Evolutionary conservation across 371 early-diverging fungal genomes (phyloP), one percentile per base, ranked within the genome.

Genomic region (Circinella minor): DNA sequence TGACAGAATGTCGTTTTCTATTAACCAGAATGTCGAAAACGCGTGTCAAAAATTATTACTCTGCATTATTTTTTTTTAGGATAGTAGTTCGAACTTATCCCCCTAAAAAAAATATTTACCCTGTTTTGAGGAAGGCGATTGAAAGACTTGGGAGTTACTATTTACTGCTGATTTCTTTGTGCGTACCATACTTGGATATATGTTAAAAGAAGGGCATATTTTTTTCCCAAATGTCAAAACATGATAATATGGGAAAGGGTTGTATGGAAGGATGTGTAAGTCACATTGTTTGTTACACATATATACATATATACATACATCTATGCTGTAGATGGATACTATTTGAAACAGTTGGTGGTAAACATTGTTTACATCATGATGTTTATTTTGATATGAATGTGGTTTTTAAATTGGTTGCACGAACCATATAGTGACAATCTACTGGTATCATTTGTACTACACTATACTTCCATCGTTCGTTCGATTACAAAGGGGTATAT

Each of bases 111-210:
- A 37, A 57, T 57, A 57, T 10, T 57, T 57, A 57, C 57, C 57
- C 27, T 57, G 57, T 57, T 27, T 18, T 39, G 38, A 18, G 62
- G 43, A 62, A 62, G 62, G 17, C 4, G 6, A 11, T 43, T 62
- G 62, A 62, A 62, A 38, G 39, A 18, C 62, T 34, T 62, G 38
- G n/a, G 38, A 57, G n/a, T n/a, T 57, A 18, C 39, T 70, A 17
- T 39, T 46, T 51, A 67, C 38, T 18, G 57, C 57, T 57, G 65
- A 62, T 55, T 71, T 61, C 66, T 71, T 71, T 46, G 71, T 71
- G 66, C 71, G 71, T 59, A 71, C 71, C 71, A 71, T 71, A 36
- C 17, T 48, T 37, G 43, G 11, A 13, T 36, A 48, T 36, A 54
- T 18, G 14, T 36, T 39, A 20, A 63, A 43, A 47, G 17, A 59